Base-by-base conservation (phyloP, 1,284 basidiomycete genomes). In the Abortiporus biennis region DNA sequence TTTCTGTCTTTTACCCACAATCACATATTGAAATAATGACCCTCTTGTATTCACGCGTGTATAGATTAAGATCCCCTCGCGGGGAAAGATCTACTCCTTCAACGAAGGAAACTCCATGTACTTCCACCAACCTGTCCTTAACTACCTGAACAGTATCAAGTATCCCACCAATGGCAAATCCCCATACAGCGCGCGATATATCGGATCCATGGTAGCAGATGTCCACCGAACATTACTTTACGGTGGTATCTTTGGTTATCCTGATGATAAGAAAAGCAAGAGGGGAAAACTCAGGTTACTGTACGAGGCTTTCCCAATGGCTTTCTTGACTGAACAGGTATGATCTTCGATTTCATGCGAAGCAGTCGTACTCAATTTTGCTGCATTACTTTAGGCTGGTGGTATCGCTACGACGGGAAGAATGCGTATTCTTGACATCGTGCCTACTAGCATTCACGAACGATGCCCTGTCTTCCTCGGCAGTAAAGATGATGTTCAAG, bases 221-320 rank as follows among this genome's bases (percentile, higher is more conserved):
- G 92, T 95, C 19, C 95, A 99, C 68, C 80, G 95, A 53, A 99
- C 96, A 5, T 69, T 99, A 36, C 73, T 99, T 5, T 99, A 99
- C 61, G 96, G 96, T 31, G 96, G 96, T 38, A 98, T 99, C 61
- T 99, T 99, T 58, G 92, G 94, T 27, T 99, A 99, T 67, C 96
- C 96, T 4, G 85, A 85, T 57, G 96, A 99, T 71, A 97, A 92
- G 76, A 99, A 99, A 79, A 90, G 80, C 68, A 96, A 94, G 72
- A 85, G 68, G 54, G 95, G 95, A 45, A 99, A 99, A 70, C 74
- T 99, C 54, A 78, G 96, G 57, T 70, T 99, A 59, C 70, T 99
- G 37, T 99, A 99, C 59, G 96, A 99, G 69, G 95, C 92, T 4
- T 99, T 98, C 78, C 95, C 94, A n/a, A 98, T 98, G 95, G 90